Evolutionary conservation across 2,329 filamentous ascomycete species (phyloP), one percentile per base, ranked within the genome.

Genomic region (Cordyceps pruinosa): DNA sequence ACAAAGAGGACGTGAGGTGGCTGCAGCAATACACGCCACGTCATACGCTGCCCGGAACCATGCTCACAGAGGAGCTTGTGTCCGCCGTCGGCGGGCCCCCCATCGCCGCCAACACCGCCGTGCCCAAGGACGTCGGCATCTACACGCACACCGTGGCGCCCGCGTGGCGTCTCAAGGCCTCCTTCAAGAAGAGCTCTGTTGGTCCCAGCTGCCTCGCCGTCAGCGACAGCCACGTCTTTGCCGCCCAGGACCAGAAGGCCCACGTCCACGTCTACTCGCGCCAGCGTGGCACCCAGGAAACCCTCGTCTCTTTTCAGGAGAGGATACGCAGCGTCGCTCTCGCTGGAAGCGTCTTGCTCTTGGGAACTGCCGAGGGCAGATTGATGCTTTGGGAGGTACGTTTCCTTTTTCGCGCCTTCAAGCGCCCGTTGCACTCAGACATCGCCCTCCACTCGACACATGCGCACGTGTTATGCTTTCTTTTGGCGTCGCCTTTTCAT

Each of bases 141-240:
- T 94, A 95, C 73, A 73, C 89, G 57, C 89, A 96, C 72, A 86
- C 90, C 61, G 81, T 91, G 65, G 88, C 90, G 65, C 92, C 92
- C 41, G 81, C 87, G 55, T 82, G 87, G 61, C 80, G 84, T n/a
- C 83, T 91, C 68, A 87, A 87, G 66, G 78, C 84, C 61, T 82
- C 86, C 48, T 92, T 94, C 80, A 97, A 97, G 79, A 97, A 96
- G 75, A 96, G 89, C 76, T 88, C 89, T 17, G 85, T 86, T n/a
- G 80, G 86, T 26, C 77, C 81, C 58, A 89, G 93, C 70, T 87
- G 89, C 64, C 76, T 99, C 56, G 92, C 90, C 30, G 80, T 92
- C 64, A 95, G 82, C 71, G 78, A 83, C 45, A 86, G 86, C 21
- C 94, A 99, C 69, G 80, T 97, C 47, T 99, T 96, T 69, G 88